Evolutionary conservation across 208 protist species (phyloP), one percentile per base, ranked within the genome.

Genomic region (Crithidia expoeki): DNA sequence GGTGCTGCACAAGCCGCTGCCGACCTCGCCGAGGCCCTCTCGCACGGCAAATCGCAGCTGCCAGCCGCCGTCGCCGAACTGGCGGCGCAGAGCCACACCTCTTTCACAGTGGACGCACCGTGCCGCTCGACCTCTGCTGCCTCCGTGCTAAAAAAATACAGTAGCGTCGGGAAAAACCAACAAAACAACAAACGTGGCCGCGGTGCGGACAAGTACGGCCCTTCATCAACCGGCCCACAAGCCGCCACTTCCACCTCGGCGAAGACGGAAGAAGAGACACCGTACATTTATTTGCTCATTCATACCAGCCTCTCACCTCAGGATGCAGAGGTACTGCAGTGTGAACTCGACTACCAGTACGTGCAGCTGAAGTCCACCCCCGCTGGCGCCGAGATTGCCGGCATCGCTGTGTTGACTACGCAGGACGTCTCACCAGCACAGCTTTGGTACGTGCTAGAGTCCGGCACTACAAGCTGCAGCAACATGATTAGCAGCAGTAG

Each of bases 281-380:
- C 58, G 19, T 40, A 50, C 53, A 21, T 81, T 0, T 74, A 68
- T 28, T 14, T 81, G 7, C 56, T 81, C 7, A 64, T 81, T 16
- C 75, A 75, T 32, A 74, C 75, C 16, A 60, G 40, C 25, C 50
- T 75, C 1, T 72, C 66, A 16, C 34, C 23, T 0, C 40, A 53
- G 21, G 75, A 81, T 30, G 75, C 62, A 3, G 63, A 44, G 65
- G 68, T 81, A 10, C 51, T 81, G 21, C 68, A 72, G 53, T 64
- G 61, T 2, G 66, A 81, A 36, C 38, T 81, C 36, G 30, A 72
- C 5, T 68, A 74, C 42, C 69, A 67, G 3, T 49, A 59, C 25
- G 1, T 36, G 44, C 56, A 72, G 63, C 72, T 77, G n/a, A 40
- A 68, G 58, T 4, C 25, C 2, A 68, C 72, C 6, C 57, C 53